Evolutionary conservation across 2,329 filamentous ascomycete species (phyloP).

Genomic region (Dryadomyces sulphureus): DNA sequence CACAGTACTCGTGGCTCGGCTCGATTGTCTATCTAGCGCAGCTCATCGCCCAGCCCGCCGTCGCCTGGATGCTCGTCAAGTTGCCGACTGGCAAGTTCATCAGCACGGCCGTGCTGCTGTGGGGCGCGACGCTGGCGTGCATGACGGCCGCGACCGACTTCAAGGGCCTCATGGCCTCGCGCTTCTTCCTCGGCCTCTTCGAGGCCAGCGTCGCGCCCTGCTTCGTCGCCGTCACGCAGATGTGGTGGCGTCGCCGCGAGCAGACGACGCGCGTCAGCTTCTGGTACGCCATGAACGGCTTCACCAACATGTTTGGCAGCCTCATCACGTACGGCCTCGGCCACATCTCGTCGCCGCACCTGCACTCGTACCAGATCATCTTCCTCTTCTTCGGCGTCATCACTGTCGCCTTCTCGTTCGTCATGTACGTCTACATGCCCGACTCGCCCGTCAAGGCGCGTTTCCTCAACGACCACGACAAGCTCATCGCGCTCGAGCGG

Average conservation of each 20-base stretch:
- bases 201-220: conserved; percentile 26
- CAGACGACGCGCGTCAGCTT: conserved; percentile 40
- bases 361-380: conserved; percentile 30
- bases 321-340: conserved; percentile 43
- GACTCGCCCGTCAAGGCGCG: conserved; percentile 34
- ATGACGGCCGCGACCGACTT: conserved; percentile 18
- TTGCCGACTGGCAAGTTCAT: conserved; percentile 14
- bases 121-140: conserved; percentile 12
- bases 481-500: conserved; percentile 36
- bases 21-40: conserved; percentile 23
- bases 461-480: conserved; percentile 34
- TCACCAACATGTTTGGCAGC: conserved; percentile 41
- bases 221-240: conserved; percentile 43
- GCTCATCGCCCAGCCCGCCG: conserved; percentile 12
- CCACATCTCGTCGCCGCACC: conserved; percentile 30
- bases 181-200: conserved; percentile 26
- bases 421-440: conserved; percentile 32
- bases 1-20: conserved; percentile 13
- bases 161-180: conserved; percentile 17
- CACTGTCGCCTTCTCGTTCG: conserved; percentile 29
- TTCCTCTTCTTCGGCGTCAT: conserved; percentile 38
- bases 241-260: conserved; percentile 47
- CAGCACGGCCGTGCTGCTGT: conserved; percentile 12
- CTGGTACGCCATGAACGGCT: conserved; percentile 47
- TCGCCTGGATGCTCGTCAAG: conserved; percentile 12